Percentiles rank a stretch among this genome's conserved stretches.
Evolutionary conservation across 331 rosid genomes (phyloP).

Genomic region (Acacia pycnantha): DNA sequence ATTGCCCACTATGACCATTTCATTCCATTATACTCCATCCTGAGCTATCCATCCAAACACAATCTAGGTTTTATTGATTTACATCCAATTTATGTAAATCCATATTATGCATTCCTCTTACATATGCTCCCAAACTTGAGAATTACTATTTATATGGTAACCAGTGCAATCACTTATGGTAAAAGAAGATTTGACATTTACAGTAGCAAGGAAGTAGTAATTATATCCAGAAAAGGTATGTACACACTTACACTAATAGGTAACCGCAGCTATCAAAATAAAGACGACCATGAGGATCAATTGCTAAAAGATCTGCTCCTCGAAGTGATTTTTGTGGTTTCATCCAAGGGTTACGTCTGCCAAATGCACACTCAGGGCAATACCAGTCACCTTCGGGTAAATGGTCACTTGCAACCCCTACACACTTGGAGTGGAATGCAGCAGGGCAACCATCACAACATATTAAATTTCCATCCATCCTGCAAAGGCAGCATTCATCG

Average conservation of each 20-base stretch:
- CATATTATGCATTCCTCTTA: not conserved
- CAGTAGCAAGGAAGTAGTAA: constrained; percentile 17
- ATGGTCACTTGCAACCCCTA: constrained; percentile 65
- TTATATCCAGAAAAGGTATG: constrained; percentile 22
- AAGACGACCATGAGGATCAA: constrained; percentile 80
- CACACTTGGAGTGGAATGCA: constrained; percentile 95
- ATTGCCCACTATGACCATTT: not conserved
- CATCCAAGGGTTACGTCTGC: constrained; percentile 59
- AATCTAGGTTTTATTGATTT: not conserved
- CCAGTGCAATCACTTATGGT: not conserved
- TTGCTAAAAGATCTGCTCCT: constrained; percentile 87
- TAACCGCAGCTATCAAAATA: constrained; percentile 80
- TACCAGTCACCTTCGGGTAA: constrained; percentile 98
- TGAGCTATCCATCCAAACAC: not conserved
- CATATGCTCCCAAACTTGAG: not conserved
- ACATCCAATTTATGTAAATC: not conserved
- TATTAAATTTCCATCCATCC: constrained; percentile 96
- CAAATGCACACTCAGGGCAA: constrained; percentile 94
- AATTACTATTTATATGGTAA: not conserved
- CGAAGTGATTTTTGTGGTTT: constrained; percentile 73
- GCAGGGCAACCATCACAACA: constrained; percentile 99
- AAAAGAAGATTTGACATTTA: constrained; percentile 9
- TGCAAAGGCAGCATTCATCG: constrained; percentile 96
- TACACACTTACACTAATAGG: constrained; percentile 86
- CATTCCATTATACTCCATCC: not conserved